Evolutionary conservation across 2,329 filamentous ascomycete genomes (phyloP), one percentile per base, ranked within the genome.

Genomic region (Phialocephala sp.): DNA sequence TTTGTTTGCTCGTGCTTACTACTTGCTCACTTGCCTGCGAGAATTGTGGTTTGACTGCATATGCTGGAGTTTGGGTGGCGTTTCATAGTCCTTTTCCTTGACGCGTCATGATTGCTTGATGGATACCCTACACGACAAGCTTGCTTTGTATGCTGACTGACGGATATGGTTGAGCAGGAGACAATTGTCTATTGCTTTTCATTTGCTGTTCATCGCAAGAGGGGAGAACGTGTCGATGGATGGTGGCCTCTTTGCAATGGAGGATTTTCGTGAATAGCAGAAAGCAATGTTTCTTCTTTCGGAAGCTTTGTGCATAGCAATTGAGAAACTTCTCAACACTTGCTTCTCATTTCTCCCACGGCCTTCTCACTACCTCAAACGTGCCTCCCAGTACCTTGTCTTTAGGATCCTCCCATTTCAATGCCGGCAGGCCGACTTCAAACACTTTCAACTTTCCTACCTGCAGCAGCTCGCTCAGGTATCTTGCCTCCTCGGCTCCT

Each of bases 401-500:
- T 35, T 54, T 54, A 18, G 50, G 27, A 18, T 54, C 61, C n/a
- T 52, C 63, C 22, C 50, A 62, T 37, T 63, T 68, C 47, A 68
- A 37, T 11, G 54, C 59, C 37, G 60, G 63, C 50, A 72, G 58
- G 11, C 56, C 47, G 6, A 72, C 63, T 20, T 68, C 70, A 63
- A 69, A 72, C 0, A 20, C 54, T 15, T 50, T 63, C 41, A 72
- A 39, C 0, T 64, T 52, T n/a, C 50, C 63, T 3, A 70, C 66
- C 61, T 70, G 67, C 47, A 57, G 57, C 36, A 71, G 36, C 9
- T 70, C 66, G 24, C 71, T 63, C 20, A 72, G 45, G 9, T 66
- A 67, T 20, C 66, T 65, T 37, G 58, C 39, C 58, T 72, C 69
- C 20, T 71, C 64, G 12, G 50, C 56, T 18, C 59, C 52, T n/a